Evolutionary conservation across 2,329 filamentous ascomycete species (phyloP), one percentile per base, ranked within the genome.

Genomic region (Rhynchosporium graminicola): DNA sequence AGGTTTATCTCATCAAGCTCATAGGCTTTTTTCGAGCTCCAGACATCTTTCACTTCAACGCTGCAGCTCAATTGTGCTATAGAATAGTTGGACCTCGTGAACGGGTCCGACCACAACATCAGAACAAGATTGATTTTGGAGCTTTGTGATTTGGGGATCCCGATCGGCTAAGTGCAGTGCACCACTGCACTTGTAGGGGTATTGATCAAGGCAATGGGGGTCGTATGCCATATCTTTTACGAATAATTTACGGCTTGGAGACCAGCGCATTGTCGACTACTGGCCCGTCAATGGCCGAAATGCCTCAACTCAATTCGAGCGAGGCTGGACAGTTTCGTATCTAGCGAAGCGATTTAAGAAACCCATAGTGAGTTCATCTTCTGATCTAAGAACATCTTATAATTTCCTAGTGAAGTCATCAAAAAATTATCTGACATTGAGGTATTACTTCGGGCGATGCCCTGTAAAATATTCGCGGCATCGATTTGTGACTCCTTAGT

Each of bases 51-150:
- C 36, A 48, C 48, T 43, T 56, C 20, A 56, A 60, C 60, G 63
- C 63, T 64, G 50, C 47, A 61, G 60, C 61, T 65, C 42, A 58
- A 26, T 54, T 64, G 36, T 55, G 55, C 20, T 47, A 61, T 28
- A 20, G 29, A 55, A 3, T 28, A 15, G 13, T 6, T 33, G 28
- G 29, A 4, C 33, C n/a, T 42, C n/a, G 42, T 48, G n/a, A 60
- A 42, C 51, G 12, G 40, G 26, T 42, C 36, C 45, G 56, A 38
- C 40, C 43, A n/a, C 45, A 31, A 31, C 38, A 15, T 10, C 20
- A 56, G n/a, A 42, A 15, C 12, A 56, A 10, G 56, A 26, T 48
- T 10, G 40, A 10, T 36, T 36, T 36, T 47, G 29, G 56, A 40
- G 31, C 15, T 15, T 26, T 40, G 31, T 13, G 10, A 4, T 31